Evolutionary conservation across 441 rosid genomes (phyloP), one percentile per base, ranked within the genome.

Genomic region (Populus hybrid): DNA sequence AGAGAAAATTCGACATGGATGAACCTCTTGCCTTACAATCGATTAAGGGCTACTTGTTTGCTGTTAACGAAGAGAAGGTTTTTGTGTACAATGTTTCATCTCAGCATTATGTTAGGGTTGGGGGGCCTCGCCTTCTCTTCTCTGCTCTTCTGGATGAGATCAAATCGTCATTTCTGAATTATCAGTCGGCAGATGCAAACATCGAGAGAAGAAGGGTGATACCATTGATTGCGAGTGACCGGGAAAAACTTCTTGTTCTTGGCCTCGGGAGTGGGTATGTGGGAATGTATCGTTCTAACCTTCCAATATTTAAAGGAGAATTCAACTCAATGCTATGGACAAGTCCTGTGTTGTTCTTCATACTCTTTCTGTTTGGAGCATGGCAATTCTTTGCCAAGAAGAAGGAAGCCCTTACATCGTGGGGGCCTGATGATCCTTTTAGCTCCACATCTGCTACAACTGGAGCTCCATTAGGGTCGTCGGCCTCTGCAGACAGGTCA

Each of bases 351-450:
- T 77, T 94, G 82, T 86, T 96, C 76, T 94, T 96, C 83, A 78
- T 96, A 76, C 81, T 93, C 72, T 92, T 96, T 85, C 84, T 96
- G 21, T 93, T 94, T 28, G 96, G 89, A 59, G 95, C 97, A 9
- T 96, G 99, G 98, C 94, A 93, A 69, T 93, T 96, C 79, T 96
- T 96, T 30, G 95, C 99, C 14, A 96, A 94, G 94, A 96, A 96
- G 90, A 94, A 96, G 84, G 98, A 93, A 66, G 91, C 92, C 0
- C 89, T 93, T 40, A 93, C 95, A 0, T 92, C 97, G 0, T 94
- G 98, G 97, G 99, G 98, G 76, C 90, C 96, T 0, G 95, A 93
- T 65, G 98, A 96, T 77, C 97, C 97, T 12, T 96, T 94, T 38
- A 84, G 81, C 73, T 87, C 93, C 2, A 72, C 89, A 20, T 72